Base-by-base conservation (phyloP, 176 grass and related monocot species). In the Rhipidocladum racemiflorum region DNA sequence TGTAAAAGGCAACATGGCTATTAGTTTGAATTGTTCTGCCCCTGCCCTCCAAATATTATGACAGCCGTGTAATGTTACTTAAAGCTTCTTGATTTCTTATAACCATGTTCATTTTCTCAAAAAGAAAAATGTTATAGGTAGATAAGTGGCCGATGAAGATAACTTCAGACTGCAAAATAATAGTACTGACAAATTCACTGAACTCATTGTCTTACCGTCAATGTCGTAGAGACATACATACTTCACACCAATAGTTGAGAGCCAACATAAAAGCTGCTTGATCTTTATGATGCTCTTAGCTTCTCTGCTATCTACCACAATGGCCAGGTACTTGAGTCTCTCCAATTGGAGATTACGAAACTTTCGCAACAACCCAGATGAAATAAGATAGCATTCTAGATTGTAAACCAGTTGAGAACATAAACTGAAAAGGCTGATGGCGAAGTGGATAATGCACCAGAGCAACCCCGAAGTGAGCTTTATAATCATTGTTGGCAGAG, bases 281-380 rank as follows among this genome's bases (percentile, higher is more conserved):
- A 95, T 75, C 79, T 98, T 93, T 23, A 2, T 53, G 4, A 55
- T 88, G 75, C 88, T 88, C 84, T 80, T 91, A 81, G 96, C 92
- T 88, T 98, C 96, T 87, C 83, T 90, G 77, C 92, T 98, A 78
- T 95, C 96, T 72, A 98, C 75, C 55, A 98, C 90, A 65, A 98
- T 70, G 59, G 92, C 96, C 50, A 98, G 85, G 62, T 79, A 75
- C 36, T 70, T 83, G 27, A 98, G 87, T 61, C 64, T 85, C 21
- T 75, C 78, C 45, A 93, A 77, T 8, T 86, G 69, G 63, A 98
- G 79, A 83, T 91, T 87, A 66, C 17, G 55, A 75, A 93, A 95
- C 76, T 90, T 95, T 21, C 53, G 25, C 56, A 93, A 75, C 29
- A 98, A 59, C 27, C 92, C 84, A 90, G 72, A 84, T 68, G 87